Evolutionary conservation across 768 basidiomycete genomes (phyloP).

Genomic region (Bullera alba): DNA sequence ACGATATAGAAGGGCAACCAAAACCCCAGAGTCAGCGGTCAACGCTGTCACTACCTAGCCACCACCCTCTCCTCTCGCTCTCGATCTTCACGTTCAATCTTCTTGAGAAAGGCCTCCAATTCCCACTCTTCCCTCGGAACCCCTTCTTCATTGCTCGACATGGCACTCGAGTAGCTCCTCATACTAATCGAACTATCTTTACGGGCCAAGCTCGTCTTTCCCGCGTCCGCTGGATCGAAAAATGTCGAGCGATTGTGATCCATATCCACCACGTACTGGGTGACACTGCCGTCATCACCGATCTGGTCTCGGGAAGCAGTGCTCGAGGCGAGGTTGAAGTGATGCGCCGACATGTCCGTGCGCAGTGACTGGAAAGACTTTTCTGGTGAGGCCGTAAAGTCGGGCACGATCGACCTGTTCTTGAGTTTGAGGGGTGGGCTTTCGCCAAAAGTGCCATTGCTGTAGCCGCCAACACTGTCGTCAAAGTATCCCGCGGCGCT

Average conservation of each 20-base stretch:
- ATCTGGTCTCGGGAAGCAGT: too few relatives aligned
- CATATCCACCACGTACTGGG: too few relatives aligned
- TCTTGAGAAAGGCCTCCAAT: constrained; percentile 12
- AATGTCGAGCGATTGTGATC: too few relatives aligned
- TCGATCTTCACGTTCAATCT: constrained; percentile 9
- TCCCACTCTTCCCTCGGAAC: constrained; percentile 10
- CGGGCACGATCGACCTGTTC: background rate
- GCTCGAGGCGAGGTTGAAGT: too few relatives aligned
- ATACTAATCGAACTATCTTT: background rate
- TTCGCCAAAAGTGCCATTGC: background rate
- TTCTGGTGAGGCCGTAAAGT: background rate
- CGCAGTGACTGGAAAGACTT: background rate
- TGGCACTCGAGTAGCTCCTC: background rate
- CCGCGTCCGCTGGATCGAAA: too few relatives aligned
- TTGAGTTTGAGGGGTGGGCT: background rate
- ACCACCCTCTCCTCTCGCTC: constrained; percentile 2
- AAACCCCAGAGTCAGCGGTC: too few relatives aligned
- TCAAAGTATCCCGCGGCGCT: background rate
- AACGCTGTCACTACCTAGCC: too few relatives aligned
- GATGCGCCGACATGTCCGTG: too few relatives aligned
- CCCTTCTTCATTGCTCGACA: too few relatives aligned
- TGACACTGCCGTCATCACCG: too few relatives aligned
- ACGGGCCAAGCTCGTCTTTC: background rate
- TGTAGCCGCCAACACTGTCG: background rate
- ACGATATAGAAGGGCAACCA: too few relatives aligned